phyloP scores from a whole-genome alignment of 2,329 filamentous ascomycete species.

The Keithomyces neogunnii region DNA sequence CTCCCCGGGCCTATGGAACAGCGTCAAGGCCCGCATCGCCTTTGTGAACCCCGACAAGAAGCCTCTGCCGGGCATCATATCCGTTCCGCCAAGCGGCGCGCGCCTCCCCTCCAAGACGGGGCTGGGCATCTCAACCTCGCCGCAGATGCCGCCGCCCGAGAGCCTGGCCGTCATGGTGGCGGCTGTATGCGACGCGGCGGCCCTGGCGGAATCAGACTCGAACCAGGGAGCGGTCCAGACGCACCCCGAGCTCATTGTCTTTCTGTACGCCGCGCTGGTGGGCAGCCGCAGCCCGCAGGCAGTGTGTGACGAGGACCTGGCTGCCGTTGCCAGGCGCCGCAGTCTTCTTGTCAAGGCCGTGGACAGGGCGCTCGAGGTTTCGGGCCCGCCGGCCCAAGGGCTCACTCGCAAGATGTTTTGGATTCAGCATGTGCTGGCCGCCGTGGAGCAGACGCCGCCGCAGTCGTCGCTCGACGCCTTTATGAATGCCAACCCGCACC shows the following conservation, averaged over 20 bases:
- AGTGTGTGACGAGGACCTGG: not conserved
- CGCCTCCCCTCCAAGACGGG: not conserved
- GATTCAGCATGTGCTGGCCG: constrained; percentile 16
- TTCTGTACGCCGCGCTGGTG: not conserved
- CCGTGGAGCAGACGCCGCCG: constrained; percentile 1
- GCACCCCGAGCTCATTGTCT: too few species aligned
- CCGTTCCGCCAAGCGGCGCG: not conserved
- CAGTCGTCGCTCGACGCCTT: constrained; percentile 14
- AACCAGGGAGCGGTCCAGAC: too few species aligned
- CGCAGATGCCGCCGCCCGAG: constrained; percentile 8
- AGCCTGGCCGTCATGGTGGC: not conserved
- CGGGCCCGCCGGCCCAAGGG: constrained; percentile 3
- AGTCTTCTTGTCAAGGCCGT: constrained; percentile 3
- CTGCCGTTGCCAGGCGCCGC: not conserved
- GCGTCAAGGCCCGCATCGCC: constrained; percentile 17
- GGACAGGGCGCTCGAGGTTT: constrained; percentile 11
- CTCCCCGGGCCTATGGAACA: constrained; percentile 15
- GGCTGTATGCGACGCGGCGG: too few species aligned
- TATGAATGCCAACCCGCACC: constrained; percentile 8
- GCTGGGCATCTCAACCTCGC: not conserved
- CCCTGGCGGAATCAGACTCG: too few species aligned
- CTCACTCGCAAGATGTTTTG: constrained; percentile 20
- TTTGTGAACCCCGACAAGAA: constrained; percentile 19
- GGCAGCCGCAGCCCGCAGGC: not conserved
- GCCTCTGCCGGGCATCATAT: constrained; percentile 10